A percentile compares a stretch with the other conserved stretches of the same genome.
Conservation (phyloP, 2,329 filamentous ascomycete genomes). For the Thermothelomyces thermophilus region DNA sequence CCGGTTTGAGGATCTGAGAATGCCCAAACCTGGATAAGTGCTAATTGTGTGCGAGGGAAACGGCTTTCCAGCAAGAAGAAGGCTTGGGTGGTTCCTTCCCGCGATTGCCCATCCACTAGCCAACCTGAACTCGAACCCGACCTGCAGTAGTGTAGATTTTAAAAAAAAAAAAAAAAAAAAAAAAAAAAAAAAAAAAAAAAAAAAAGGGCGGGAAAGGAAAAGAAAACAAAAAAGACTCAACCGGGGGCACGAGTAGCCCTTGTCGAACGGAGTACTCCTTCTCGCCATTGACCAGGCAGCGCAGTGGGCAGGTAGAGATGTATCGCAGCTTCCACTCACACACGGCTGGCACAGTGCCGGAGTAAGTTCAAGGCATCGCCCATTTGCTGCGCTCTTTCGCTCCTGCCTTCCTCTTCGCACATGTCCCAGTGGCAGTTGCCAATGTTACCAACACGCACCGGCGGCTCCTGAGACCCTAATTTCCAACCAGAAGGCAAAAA, state of each 20-base stretch:
- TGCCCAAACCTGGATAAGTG: too few relatives aligned
- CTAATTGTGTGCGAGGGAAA: too few relatives aligned
- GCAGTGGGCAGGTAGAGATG: background rate
- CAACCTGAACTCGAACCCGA: too few relatives aligned
- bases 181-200: too few relatives aligned
- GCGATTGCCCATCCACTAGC: too few relatives aligned
- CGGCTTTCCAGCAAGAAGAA: too few relatives aligned
- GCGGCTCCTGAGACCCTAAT: constrained; percentile 14
- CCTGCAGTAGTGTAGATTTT: too few relatives aligned
- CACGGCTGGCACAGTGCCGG: background rate
- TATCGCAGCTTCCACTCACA: background rate
- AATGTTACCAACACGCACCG: constrained; percentile 5
- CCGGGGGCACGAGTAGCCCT: background rate
- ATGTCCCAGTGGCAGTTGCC: constrained; percentile 2
- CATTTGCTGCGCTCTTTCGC: constrained; percentile 3
- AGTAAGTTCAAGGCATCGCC: background rate
- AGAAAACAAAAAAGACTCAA: too few relatives aligned
- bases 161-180: too few relatives aligned
- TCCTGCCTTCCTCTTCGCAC: background rate
- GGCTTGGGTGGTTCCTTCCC: too few relatives aligned
- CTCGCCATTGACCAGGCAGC: background rate
- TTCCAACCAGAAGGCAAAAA: constrained; percentile 13
- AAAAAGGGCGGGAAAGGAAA: too few relatives aligned
- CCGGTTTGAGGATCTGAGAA: too few relatives aligned
- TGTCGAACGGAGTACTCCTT: background rate